Evolutionary conservation across 1,284 basidiomycete genomes (phyloP).

Genomic region (Apiotrichum sp.): DNA sequence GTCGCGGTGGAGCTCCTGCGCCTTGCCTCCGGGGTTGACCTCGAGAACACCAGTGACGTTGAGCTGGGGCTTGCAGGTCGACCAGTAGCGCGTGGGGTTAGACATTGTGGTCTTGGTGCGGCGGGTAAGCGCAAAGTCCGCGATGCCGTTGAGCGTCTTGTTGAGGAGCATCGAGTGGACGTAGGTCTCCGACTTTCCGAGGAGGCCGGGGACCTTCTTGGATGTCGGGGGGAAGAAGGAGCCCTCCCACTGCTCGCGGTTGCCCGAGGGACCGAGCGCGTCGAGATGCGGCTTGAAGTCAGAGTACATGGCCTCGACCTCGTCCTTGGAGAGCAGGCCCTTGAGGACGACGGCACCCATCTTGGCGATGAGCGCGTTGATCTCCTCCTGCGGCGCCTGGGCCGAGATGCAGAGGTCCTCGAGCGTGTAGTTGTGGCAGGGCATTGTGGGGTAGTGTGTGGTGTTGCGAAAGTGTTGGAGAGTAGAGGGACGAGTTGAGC

Average conservation of each 20-base stretch:
- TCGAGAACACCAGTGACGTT: constrained; percentile 18
- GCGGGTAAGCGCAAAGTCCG: constrained; percentile 15
- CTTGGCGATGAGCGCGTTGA: constrained; percentile 19
- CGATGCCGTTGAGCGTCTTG: constrained; percentile 13
- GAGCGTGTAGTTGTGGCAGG: constrained; percentile 17
- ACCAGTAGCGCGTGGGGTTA: constrained; percentile 15
- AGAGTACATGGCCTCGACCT: constrained; percentile 7
- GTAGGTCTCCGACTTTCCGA: constrained; percentile 11
- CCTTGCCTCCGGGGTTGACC: constrained; percentile 17
- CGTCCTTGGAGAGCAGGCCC: constrained; percentile 11
- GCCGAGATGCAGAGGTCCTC: constrained; percentile 17
- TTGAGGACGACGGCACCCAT: constrained; percentile 19
- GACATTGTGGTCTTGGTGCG: constrained; percentile 17
- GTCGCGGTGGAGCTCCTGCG: constrained; percentile 19
- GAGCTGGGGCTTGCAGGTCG: constrained; percentile 15
- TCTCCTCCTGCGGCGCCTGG: constrained; percentile 16
- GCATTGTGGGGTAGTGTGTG: constrained; percentile 1
- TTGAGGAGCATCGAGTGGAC: constrained; percentile 15
- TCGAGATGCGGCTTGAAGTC: constrained; percentile 19
- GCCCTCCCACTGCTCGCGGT: constrained; percentile 18
- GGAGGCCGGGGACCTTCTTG: constrained; percentile 16
- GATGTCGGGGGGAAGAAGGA: constrained; percentile 18
- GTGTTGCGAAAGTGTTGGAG: too few relatives aligned
- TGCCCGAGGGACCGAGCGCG: constrained; percentile 10
- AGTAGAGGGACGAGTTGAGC: too few relatives aligned